Conservation (phyloP, 331 rosid species). For the Stylosanthes scabra region DNA sequence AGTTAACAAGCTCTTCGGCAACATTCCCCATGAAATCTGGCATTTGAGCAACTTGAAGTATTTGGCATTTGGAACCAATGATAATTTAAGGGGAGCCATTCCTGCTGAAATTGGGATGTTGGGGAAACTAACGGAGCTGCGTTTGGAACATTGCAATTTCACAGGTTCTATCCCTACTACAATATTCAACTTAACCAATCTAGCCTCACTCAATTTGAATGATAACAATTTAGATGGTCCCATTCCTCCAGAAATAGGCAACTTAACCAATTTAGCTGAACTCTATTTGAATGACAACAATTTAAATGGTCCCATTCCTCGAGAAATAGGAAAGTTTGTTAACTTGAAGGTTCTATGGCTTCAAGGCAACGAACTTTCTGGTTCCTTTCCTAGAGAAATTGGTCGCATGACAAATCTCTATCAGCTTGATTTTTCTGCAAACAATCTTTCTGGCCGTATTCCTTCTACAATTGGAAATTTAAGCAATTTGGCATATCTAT, state of each 20-base stretch:
- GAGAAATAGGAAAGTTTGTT: conserved; percentile 13
- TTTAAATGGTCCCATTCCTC: conserved; percentile 24
- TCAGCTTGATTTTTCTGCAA: background rate
- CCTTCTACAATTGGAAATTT: background rate
- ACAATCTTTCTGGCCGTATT: background rate
- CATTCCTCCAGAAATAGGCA: conserved; percentile 26
- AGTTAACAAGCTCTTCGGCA: background rate
- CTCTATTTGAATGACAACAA: background rate
- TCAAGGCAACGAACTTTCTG: background rate
- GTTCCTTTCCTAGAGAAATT: conserved; percentile 4
- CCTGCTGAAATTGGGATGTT: background rate
- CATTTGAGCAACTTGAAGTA: background rate
- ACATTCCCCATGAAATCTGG: background rate
- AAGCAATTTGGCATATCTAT: background rate
- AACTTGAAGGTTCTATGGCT: background rate
- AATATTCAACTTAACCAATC: background rate
- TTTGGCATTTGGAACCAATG: background rate
- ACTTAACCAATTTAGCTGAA: background rate
- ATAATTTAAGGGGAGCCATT: background rate
- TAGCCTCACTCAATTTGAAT: background rate
- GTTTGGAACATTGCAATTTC: background rate
- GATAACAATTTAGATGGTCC: background rate
- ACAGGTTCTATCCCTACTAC: conserved; percentile 6
- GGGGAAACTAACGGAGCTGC: background rate
- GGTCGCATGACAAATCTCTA: background rate